Percentiles rank a stretch among this genome's conserved stretches.
These are phyloP conservation scores for Acmispon strigosus DNA, from an alignment of 306 rosid species.

Conservation along the genomic window DNA sequence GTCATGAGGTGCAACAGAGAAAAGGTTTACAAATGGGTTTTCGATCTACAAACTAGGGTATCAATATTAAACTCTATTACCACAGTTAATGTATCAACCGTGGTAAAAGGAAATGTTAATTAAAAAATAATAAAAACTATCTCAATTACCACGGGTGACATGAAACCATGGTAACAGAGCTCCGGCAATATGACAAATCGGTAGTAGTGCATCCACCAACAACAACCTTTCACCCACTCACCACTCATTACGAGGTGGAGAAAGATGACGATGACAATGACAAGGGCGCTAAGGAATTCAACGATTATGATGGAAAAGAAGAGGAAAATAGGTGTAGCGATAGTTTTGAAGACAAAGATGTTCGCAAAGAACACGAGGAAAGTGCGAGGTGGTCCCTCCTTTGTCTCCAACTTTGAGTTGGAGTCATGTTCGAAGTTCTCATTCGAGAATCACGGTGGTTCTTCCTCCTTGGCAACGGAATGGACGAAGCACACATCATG, in stretches of 20 bases:
- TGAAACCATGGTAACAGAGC: no score
- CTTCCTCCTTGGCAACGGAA: slow-evolving; percentile 19
- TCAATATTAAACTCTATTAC: no score
- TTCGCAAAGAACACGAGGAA: slow-evolving; percentile 48
- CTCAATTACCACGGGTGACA: no score
- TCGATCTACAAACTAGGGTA: no score
- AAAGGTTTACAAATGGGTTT: no score
- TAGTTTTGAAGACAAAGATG: slow-evolving; percentile 14
- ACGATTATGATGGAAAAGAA: slow-evolving; percentile 12
- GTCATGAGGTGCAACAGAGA: no score
- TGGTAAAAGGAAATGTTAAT: no score
- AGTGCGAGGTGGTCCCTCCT: slow-evolving; percentile 27
- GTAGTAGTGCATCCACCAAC: no score
- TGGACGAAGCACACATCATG: slow-evolving; percentile 61
- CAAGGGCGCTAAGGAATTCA: slow-evolving; percentile 29
- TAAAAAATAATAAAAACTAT: no score
- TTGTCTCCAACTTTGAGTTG: slow-evolving; percentile 40
- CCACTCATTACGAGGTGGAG: slow-evolving; percentile 20
- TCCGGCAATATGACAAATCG: no score
- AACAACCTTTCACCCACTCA: slow-evolving; percentile 25
- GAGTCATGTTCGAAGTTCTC: slow-evolving; percentile 33
- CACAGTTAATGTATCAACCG: no score
- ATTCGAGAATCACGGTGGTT: neutral
- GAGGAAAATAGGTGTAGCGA: slow-evolving; percentile 17
- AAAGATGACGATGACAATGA: slow-evolving; percentile 20